Evolutionary conservation across 1,284 basidiomycete genomes (phyloP).

Genomic region (Phellinidium pouzarii): DNA sequence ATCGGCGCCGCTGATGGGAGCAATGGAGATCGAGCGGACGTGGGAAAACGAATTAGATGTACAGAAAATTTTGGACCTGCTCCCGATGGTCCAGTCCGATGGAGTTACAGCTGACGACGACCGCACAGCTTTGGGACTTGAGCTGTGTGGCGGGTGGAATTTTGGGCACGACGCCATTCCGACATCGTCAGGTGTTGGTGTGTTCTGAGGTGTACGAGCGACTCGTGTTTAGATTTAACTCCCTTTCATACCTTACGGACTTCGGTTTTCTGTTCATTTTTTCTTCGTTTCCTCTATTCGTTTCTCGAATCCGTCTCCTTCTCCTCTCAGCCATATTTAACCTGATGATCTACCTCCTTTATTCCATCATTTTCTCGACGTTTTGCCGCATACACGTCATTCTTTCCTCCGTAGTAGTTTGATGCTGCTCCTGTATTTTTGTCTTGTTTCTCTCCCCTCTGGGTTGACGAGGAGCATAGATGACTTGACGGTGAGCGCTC

Average conservation of each 20-base stretch:
- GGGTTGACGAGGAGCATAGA: constrained; percentile 16
- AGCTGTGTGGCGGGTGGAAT: constrained; percentile 20
- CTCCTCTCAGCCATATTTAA: constrained; percentile 22
- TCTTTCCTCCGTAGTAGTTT: constrained; percentile 4
- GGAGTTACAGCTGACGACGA: constrained; percentile 24
- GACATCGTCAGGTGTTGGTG: constrained; percentile 14
- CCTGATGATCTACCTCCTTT: constrained; percentile 21
- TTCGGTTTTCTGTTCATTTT: constrained; percentile 8
- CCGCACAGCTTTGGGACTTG: constrained; percentile 27
- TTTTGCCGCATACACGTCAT: constrained; percentile 22
- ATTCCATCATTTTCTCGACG: constrained; percentile 16
- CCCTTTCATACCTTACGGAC: constrained; percentile 22
- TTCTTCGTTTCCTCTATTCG: constrained; percentile 8
- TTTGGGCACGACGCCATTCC: constrained; percentile 4
- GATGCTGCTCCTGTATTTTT: constrained; percentile 15
- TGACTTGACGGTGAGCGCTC: constrained; percentile 17
- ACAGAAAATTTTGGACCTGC: constrained; percentile 53
- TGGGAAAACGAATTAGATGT: constrained; percentile 49
- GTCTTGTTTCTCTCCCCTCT: constrained; percentile 16
- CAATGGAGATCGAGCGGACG: constrained; percentile 22
- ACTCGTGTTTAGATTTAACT: constrained; percentile 10
- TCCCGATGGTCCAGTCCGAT: constrained; percentile 34
- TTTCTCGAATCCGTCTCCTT: constrained; percentile 21
- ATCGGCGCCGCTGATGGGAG: constrained; percentile 19
- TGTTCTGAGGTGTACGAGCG: constrained; percentile 9